Evolutionary conservation across 1,284 basidiomycete genomes (phyloP), one percentile per base, ranked within the genome.

Genomic region (Papiliotrema terrestris): DNA sequence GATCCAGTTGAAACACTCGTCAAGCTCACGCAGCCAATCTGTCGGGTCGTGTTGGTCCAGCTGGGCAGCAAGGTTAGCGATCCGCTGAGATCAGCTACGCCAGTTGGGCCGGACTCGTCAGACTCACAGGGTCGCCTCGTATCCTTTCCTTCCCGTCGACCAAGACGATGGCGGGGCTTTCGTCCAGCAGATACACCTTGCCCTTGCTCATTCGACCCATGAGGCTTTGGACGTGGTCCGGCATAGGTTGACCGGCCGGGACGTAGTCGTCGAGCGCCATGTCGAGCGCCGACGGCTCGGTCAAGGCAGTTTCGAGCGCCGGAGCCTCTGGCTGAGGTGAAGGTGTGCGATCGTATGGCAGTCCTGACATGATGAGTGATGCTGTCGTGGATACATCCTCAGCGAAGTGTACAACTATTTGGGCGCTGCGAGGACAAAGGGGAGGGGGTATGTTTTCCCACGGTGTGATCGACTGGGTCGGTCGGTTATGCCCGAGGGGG

Each of bases 181-280:
- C 72, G 19, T 75, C 73, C 42, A 69, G 56, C 15, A 75, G 54
- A 44, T 75, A 75, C 22, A 75, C 66, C 52, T 75, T 75, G 15
- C 67, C 67, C 51, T 62, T 59, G 2, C 64, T 60, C 73, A 75
- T 75, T n/a, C 73, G 55, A 1, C 66, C 66, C 63, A 75, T 63
- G 22, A 75, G 62, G n/a, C 51, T 46, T 53, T 65, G 55, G 4
- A 73, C 71, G 52, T 72, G 69, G 13, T 68, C 67, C 0, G 73
- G 71, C 3, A 74, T 54, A 8, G 54, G 51, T 23, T 53, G 58
- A 23, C 47, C 52, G 1, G 57, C 48, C n/a, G 52, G 49, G 8
- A 49, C 48, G 41, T 62, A 67, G 46, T 75, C 73, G 57, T 75
- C 71, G 23, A 75, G 60, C 1, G 71, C 49, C 49, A 55, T 58